Conservation (phyloP, 2,329 filamentous ascomycete species). For the Cyphellophora europaea region DNA sequence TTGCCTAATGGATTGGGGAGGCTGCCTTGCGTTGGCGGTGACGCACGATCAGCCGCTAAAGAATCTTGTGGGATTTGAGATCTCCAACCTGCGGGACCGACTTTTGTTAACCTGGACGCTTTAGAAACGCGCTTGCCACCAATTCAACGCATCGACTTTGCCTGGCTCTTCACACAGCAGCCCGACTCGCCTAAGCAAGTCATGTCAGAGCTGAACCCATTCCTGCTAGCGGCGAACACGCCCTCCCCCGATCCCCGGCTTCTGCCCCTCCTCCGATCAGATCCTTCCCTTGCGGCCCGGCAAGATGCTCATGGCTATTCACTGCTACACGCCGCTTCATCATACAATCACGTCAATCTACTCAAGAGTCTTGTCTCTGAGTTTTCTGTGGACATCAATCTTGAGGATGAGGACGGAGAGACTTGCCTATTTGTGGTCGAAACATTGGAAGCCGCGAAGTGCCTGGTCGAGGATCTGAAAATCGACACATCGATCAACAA, state of each 20-base stretch:
- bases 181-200: too few relatives aligned
- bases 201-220: conserved; percentile 44
- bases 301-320: conserved; percentile 94
- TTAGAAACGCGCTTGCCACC: conserved; percentile 11
- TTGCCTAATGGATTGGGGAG: too few relatives aligned
- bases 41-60: too few relatives aligned
- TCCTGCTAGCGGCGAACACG: conserved; percentile 74
- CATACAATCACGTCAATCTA: conserved; percentile 79
- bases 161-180: too few relatives aligned
- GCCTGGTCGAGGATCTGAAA: conserved; percentile 73
- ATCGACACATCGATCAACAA: conserved; percentile 59
- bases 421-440: conserved; percentile 93
- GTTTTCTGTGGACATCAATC: conserved; percentile 67
- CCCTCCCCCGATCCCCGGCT: conserved; percentile 49
- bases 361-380: conserved; percentile 66
- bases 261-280: conserved; percentile 61
- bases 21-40: too few relatives aligned
- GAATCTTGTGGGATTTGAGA: too few relatives aligned
- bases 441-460: conserved; percentile 64
- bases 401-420: conserved; percentile 84
- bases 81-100: too few relatives aligned
- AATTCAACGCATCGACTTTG: conserved; percentile 11
- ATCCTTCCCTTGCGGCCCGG: conserved; percentile 64
- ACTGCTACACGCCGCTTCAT: conserved; percentile 82
- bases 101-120: too few relatives aligned